These are phyloP conservation scores for Schizophyllum amplum DNA, from an alignment of 1,284 basidiomycete genomes.

Conservation along the genomic window DNA sequence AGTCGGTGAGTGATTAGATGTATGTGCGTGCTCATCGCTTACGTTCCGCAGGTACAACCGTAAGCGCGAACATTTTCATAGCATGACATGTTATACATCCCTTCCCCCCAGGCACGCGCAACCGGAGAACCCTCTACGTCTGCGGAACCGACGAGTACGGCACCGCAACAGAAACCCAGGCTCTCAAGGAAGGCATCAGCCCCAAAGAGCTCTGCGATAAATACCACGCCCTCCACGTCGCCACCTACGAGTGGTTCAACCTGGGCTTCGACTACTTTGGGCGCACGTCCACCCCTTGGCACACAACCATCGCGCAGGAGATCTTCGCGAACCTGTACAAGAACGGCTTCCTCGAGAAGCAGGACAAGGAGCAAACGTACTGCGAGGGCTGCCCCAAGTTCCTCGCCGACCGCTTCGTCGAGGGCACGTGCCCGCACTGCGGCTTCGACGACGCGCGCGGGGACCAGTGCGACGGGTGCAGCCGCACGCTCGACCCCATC, in stretches of 20 bases:
- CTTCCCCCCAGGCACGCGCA: slow-evolving; percentile 51
- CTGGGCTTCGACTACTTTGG: slow-evolving; percentile 95
- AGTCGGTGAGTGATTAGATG: slow-evolving; percentile 62
- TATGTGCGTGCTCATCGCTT: slow-evolving; percentile 18
- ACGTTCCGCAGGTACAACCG: slow-evolving; percentile 51
- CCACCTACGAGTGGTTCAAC: slow-evolving; percentile 95
- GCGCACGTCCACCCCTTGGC: slow-evolving; percentile 84
- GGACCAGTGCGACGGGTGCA: slow-evolving; percentile 96
- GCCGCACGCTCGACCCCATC: slow-evolving; percentile 87
- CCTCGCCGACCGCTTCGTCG: slow-evolving; percentile 91
- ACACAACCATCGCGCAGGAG: slow-evolving; percentile 87
- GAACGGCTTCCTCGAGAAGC: slow-evolving; percentile 70
- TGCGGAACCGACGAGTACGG: slow-evolving; percentile 99
- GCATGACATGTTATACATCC: neutral
- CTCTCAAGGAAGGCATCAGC: slow-evolving; percentile 87
- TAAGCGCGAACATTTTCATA: slow-evolving; percentile 28
- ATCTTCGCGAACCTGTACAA: slow-evolving; percentile 81
- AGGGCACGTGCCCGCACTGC: slow-evolving; percentile 91
- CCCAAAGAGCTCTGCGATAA: slow-evolving; percentile 90
- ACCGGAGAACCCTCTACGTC: slow-evolving; percentile 73
- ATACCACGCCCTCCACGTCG: slow-evolving; percentile 84
- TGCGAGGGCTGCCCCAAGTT: slow-evolving; percentile 91
- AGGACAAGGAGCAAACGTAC: slow-evolving; percentile 87
- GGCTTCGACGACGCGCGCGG: slow-evolving; percentile 90
- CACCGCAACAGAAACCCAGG: slow-evolving; percentile 97